Evolutionary conservation across 1,284 basidiomycete species (phyloP).

Genomic region (Athelia psychrophila): DNA sequence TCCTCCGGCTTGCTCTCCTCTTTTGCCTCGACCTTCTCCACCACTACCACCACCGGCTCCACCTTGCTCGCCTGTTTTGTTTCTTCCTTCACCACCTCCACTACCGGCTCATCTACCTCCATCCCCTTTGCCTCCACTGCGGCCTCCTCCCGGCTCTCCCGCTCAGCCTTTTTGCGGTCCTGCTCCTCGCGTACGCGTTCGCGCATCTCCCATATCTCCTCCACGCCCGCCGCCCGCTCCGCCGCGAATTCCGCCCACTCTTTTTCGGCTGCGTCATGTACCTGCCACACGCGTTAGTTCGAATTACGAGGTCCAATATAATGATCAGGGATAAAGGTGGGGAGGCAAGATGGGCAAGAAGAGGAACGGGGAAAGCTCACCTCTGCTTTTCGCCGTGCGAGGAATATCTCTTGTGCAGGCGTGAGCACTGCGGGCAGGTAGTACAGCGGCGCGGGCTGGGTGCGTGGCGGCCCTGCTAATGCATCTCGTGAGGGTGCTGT

Average conservation of each 20-base stretch:
- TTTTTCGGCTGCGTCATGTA: conserved; percentile 57
- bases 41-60: too few relatives aligned
- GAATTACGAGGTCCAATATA: background rate
- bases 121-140: conserved; percentile 16
- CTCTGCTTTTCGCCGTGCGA: conserved; percentile 58
- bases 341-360: conserved; percentile 10
- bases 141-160: conserved; percentile 9
- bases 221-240: conserved; percentile 56
- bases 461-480: conserved; percentile 50
- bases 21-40: too few relatives aligned
- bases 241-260: conserved; percentile 64
- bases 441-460: conserved; percentile 73
- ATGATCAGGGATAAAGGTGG: conserved; percentile 2
- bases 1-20: too few relatives aligned
- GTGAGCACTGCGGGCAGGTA: conserved; percentile 70
- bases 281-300: conserved; percentile 33
- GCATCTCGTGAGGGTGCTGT: conserved; percentile 33
- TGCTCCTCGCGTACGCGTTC: conserved; percentile 66
- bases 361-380: conserved; percentile 26
- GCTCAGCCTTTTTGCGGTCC: conserved; percentile 40
- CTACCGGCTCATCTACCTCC: conserved; percentile 8
- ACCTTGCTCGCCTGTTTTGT: conserved; percentile 38
- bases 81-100: conserved; percentile 22
- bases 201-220: conserved; percentile 61
- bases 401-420: conserved; percentile 67